Evolutionary conservation across 2,329 filamentous ascomycete species (phyloP), one percentile per base, ranked within the genome.

Genomic region (Fusarium sp.): DNA sequence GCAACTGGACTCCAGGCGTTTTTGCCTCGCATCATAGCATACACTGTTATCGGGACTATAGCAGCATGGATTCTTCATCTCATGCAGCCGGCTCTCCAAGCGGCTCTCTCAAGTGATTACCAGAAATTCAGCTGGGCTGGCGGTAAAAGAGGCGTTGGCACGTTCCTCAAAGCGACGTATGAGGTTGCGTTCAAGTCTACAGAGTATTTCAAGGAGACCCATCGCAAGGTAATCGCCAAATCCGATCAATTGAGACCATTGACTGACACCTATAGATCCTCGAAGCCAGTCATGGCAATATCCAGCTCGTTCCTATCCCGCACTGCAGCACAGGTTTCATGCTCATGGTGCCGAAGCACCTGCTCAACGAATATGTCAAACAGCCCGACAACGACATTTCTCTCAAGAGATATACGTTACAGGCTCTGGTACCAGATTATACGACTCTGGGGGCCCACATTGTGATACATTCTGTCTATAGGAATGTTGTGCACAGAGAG

Each of bases 311-410:
- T 21, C 58, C 62, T 2, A 65, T 65, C 3, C 62, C 62, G 6
- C 62, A 65, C 36, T 65, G 62, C 38, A 65, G 53, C 42, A 63
- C 58, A 4, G 62, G 58, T 6, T 63, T 65, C 21, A 63, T 65
- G 52, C 62, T 65, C 31, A 65, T 65, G 52, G 62, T 63, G 4
- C 62, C 58, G 2, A 65, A 65, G 33, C 51, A 63, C 6, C 52
- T 65, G 2, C 58, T 65, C 5, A 58, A 58, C 22, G 62, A 65
- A 63, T 63, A 65, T 7, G 58, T 65, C 14, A 57, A 62, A 17
- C 62, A 65, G 15, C 62, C 62, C 0, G 62, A 65, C 7, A 65
- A 63, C 11, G 58, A 65, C 26, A 65, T 65, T 9, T 65, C 62
- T 9, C 58, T 65, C 36, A 65, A 65, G 43, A 53, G 62, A 63